Base-by-base conservation (phyloP, 352 stramenopile species). In the Phytophthora sojae region DNA sequence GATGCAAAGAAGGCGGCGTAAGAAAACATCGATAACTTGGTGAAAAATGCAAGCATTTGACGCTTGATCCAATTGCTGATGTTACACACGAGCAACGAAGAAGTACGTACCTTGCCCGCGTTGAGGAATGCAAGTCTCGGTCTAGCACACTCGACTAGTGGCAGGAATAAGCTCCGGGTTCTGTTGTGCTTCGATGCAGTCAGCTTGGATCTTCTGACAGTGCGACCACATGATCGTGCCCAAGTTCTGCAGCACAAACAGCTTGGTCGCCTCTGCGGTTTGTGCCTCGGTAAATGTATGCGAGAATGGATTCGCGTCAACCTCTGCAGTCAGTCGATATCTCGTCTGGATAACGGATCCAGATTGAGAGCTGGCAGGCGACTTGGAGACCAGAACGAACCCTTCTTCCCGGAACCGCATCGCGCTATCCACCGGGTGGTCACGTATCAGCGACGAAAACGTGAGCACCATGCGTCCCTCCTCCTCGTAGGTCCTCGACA, bases 361-460 rank as follows among this genome's bases (percentile, higher is more conserved):
- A 14, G 25, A 44, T n/a, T 25, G 35, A 9, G 64, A 56, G 45
- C 56, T 35, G 6, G 21, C 44, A 1, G 62, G 26, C 2, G 63
- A 64, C 25, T 21, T 60, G 7, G 44, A 64, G 1, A 61, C 4
- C 54, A 67, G 6, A 3, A 76, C 2, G 32, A 70, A 76, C 0
- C 62, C 68, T 50, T 76, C 54, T 52, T 76, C 68, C 5, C 52
- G 68, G 29, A 76, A 76, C 0, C 57, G 47, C 56, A 71, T 30
- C 3, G 25, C 44, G 19, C 29, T 42, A 11, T 61, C 35, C 42
- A 44, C 70, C 29, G 61, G 68, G 6, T 64, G 57, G 39, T 71
- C 57, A 8, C 50, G 57, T 37, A 72, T 25, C 21, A 72, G 14
- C n/a, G 62, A 61, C 44, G 62, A 66, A 19, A 67, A 72, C 15